Conservation (phyloP, 768 basidiomycete genomes). For the Xerocomus potaroensis region DNA sequence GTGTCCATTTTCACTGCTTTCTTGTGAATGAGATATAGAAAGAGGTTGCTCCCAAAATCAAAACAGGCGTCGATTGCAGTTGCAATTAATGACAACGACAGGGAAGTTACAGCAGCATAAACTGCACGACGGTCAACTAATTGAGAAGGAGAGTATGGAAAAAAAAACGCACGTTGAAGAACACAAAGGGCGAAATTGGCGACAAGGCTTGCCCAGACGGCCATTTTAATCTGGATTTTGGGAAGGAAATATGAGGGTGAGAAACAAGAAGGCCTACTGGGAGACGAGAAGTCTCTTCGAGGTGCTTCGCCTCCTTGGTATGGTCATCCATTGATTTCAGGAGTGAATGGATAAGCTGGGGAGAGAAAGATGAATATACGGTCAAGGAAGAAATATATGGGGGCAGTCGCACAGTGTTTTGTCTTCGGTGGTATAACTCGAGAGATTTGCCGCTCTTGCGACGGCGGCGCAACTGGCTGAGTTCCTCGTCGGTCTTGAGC, state of each 20-base stretch:
- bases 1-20: conserved; percentile 67
- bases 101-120: conserved; percentile 85
- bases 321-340: conserved; percentile 90
- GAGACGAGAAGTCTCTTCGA: conserved; percentile 62
- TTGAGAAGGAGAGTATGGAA: background rate
- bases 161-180: conserved; percentile 51
- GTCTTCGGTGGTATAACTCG: conserved; percentile 61
- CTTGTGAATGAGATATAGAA: conserved; percentile 76
- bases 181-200: conserved; percentile 71
- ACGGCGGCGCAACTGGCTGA: conserved; percentile 54
- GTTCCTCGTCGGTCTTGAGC: conserved; percentile 57
- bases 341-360: conserved; percentile 77
- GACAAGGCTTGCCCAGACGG: conserved; percentile 77
- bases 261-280: conserved; percentile 42
- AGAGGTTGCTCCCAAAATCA: conserved; percentile 77
- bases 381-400: conserved; percentile 3
- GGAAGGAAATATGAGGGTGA: background rate
- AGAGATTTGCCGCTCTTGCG: conserved; percentile 58
- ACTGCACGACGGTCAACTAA: conserved; percentile 42
- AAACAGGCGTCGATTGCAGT: conserved; percentile 87
- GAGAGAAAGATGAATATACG: background rate
- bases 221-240: conserved; percentile 70
- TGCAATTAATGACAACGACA: conserved; percentile 82
- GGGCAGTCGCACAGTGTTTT: conserved; percentile 59
- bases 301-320: conserved; percentile 72